These are phyloP conservation scores for Microbotryum silenes-acaulis DNA, from an alignment of 1,284 basidiomycete species.

Conservation along the genomic window DNA sequence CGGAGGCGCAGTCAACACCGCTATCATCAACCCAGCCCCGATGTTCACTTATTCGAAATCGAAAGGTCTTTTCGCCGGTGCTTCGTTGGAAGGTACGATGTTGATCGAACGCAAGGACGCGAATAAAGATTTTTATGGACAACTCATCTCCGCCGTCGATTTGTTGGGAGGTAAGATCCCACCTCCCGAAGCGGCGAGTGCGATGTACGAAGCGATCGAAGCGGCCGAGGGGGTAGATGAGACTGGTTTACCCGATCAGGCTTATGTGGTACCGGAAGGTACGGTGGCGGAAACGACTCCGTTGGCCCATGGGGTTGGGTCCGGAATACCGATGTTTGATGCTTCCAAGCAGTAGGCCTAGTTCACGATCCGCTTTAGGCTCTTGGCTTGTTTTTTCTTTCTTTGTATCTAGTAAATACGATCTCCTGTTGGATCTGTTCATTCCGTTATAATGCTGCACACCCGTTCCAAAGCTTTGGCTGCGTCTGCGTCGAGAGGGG, in stretches of 20 bases:
- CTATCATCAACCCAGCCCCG: conserved; percentile 82
- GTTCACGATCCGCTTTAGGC: background rate
- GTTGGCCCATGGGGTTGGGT: background rate
- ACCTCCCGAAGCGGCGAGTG: conserved; percentile 70
- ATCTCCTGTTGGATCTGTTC: no score
- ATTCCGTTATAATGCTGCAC: no score
- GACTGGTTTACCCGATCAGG: conserved; percentile 24
- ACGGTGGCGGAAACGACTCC: conserved; percentile 11
- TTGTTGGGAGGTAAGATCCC: conserved; percentile 84
- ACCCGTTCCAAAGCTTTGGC: no score
- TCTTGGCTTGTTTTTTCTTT: no score
- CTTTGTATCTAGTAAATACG: no score
- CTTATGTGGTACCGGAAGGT: conserved; percentile 27
- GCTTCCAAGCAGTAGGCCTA: background rate
- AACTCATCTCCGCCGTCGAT: conserved; percentile 76
- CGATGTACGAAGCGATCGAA: conserved; percentile 91
- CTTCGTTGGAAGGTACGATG: conserved; percentile 89
- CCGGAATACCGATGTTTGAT: background rate
- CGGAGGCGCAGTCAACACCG: conserved; percentile 80
- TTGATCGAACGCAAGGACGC: conserved; percentile 63
- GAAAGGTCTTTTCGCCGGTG: conserved; percentile 83
- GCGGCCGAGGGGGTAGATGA: conserved; percentile 32
- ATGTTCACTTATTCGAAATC: conserved; percentile 78
- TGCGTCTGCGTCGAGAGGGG: no score
- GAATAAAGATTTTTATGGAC: conserved; percentile 79